Evolutionary conservation across 768 basidiomycete species (phyloP).

Genomic region (Leccinum olivaceopallidum): DNA sequence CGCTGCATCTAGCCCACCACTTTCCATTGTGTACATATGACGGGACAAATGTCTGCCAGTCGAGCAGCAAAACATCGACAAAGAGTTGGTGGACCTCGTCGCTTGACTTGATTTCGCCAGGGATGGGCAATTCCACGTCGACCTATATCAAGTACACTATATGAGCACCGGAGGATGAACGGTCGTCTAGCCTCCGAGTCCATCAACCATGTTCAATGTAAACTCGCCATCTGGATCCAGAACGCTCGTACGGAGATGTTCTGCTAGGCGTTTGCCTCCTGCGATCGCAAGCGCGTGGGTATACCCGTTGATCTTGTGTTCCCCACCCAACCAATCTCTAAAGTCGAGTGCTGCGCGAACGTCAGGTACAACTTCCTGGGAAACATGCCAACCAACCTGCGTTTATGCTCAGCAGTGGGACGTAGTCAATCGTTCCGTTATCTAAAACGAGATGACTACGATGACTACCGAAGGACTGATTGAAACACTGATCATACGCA

Average conservation of each 20-base stretch:
- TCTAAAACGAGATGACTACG: conserved; percentile 36
- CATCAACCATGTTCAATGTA: conserved; percentile 67
- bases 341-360: conserved; percentile 61
- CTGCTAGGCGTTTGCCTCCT: conserved; percentile 62
- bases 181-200: too few species aligned
- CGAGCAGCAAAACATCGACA: conserved; percentile 18
- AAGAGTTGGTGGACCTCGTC: conserved; percentile 17
- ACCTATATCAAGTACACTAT: conserved; percentile 23
- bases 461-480: not conserved
- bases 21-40: conserved; percentile 28
- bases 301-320: conserved; percentile 68
- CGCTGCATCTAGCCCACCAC: conserved; percentile 18
- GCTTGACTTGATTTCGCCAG: conserved; percentile 26
- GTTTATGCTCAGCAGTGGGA: conserved; percentile 52
- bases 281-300: conserved; percentile 66
- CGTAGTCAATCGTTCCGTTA: conserved; percentile 62
- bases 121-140: conserved; percentile 42
- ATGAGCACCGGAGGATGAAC: not conserved
- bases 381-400: conserved; percentile 40
- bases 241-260: conserved; percentile 58
- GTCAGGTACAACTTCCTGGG: conserved; percentile 6
- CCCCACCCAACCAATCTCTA: conserved; percentile 73
- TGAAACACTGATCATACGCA: conserved; percentile 8
- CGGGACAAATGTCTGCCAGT: conserved; percentile 21
- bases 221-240: conserved; percentile 62